These are phyloP conservation scores for Sclerotinia glacialis DNA, from an alignment of 2,329 filamentous ascomycete genomes.

Conservation along the genomic window DNA sequence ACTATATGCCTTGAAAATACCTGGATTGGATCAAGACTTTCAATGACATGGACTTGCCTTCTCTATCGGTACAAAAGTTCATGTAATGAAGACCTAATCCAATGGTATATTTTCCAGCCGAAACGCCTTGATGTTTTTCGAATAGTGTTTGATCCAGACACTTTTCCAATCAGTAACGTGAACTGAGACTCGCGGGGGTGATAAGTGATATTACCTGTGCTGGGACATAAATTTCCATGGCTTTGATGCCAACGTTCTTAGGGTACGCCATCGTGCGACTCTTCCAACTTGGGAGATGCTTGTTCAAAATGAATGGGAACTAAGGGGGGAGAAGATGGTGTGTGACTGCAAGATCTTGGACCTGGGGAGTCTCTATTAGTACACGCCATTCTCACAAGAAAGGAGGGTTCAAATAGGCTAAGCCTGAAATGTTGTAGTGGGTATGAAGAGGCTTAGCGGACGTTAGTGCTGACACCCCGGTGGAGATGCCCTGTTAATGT, in stretches of 20 bases:
- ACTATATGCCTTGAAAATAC: not conserved
- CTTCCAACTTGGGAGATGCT: not conserved
- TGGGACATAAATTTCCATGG: slow-evolving; percentile 86
- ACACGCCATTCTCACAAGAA: not conserved
- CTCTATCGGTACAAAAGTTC: slow-evolving; percentile 86
- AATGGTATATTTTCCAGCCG: slow-evolving; percentile 83
- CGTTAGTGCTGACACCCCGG: not conserved
- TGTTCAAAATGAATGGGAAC: not conserved
- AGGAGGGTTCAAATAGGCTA: not conserved
- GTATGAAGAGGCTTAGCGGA: not conserved
- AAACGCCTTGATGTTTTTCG: slow-evolving; percentile 82
- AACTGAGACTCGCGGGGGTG: not conserved
- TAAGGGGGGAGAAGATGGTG: not conserved
- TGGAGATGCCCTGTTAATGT: not conserved
- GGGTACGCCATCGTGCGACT: slow-evolving; percentile 52
- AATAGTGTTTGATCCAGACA: slow-evolving; percentile 81
- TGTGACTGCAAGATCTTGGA: not conserved
- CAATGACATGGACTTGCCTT: slow-evolving; percentile 56
- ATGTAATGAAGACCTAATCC: slow-evolving; percentile 87
- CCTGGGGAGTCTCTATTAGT: not conserved
- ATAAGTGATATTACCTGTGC: slow-evolving; percentile 61
- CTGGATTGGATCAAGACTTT: not conserved
- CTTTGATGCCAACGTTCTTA: slow-evolving; percentile 88
- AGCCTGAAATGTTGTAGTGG: not conserved
- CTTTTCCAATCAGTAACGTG: slow-evolving; percentile 44